Evolutionary conservation across 2,329 filamentous ascomycete genomes (phyloP), one percentile per base, ranked within the genome.

Genomic region (Pseudocercospora eumusae): DNA sequence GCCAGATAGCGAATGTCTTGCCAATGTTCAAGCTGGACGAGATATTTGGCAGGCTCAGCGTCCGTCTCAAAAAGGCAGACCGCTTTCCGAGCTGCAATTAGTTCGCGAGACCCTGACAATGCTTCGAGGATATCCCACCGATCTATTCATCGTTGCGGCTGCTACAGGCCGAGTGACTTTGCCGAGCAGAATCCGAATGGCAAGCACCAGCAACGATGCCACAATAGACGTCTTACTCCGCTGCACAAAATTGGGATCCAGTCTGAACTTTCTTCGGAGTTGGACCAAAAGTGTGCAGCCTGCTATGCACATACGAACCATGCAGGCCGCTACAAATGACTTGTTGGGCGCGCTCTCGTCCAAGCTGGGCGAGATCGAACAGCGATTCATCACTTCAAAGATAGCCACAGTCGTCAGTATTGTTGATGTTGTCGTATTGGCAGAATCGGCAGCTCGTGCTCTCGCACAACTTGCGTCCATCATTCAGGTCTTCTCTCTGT

Each of bases 71-170:
- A 36, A 21, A 33, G 27, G 42, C 40, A 44, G 23, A 18, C 20
- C 4, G 10, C 79, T 93, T 5, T 85, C 89, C 0, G 93, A 96
- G 73, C 79, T 90, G 1, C 87, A 93, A 66, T 80, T 88, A 10
- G 78, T 93, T 25, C 86, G 92, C 53, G 92, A 98, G 71, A 84
- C 86, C 0, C 79, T 97, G 0, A 93, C 91, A 70, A 96, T 97
- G 91, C 82, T 98, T 0, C 85, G 86, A 58, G 93, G 93, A 0
- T 78, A 95, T 3, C 84, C 87, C 5, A 93, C 90, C 2, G 88
- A 86, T 1, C 72, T 96, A 0, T 96, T 93, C 69, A 60, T 68
- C 9, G 65, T 70, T 66, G 75, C 79, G 68, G 72, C 57, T 31
- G 60, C 66, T 25, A 68, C 67, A 7, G 70, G 65, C 31, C 71